phyloP scores from a whole-genome alignment of 1,139 yeast genomes.

The Magnusiomyces magnusii region DNA sequence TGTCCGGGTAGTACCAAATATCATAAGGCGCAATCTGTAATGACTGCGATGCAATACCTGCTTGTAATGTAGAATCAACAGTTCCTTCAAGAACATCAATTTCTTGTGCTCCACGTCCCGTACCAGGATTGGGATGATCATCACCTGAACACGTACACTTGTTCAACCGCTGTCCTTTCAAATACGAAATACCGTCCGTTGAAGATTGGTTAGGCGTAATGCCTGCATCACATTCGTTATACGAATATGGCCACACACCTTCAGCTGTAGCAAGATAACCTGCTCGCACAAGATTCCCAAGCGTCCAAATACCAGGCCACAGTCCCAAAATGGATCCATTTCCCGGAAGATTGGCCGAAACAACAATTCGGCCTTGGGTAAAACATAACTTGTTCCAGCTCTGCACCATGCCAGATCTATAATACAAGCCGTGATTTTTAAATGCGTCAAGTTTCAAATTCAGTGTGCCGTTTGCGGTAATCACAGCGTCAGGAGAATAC shows the following conservation, averaged over 20 bases:
- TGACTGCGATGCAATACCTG: constrained; percentile 74
- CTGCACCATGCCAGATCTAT: constrained; percentile 81
- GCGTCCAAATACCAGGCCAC: constrained; percentile 90
- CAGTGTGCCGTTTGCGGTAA: constrained; percentile 61
- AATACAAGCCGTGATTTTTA: constrained; percentile 60
- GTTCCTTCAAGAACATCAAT: constrained; percentile 80
- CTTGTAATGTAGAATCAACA: constrained; percentile 35
- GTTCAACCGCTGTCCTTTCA: constrained; percentile 69
- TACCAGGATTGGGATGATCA: constrained; percentile 72
- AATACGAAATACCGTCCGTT: constrained; percentile 68
- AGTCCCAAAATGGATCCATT: constrained; percentile 62
- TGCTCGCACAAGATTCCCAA: constrained; percentile 81
- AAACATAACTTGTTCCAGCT: constrained; percentile 79
- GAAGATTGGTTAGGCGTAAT: constrained; percentile 85
- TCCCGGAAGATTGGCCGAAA: constrained; percentile 65
- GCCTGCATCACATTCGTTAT: constrained; percentile 76
- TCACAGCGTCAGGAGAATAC: constrained; percentile 78
- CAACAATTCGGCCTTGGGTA: constrained; percentile 65
- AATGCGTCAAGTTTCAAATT: constrained; percentile 65
- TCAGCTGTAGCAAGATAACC: constrained; percentile 74
- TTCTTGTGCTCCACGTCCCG: constrained; percentile 87
- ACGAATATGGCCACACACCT: constrained; percentile 89
- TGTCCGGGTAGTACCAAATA: constrained; percentile 79
- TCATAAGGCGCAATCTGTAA: constrained; percentile 80
- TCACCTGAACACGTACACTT: constrained; percentile 66